phyloP scores from a whole-genome alignment of 2,329 filamentous ascomycete species.

The Pseudogymnoascus sp. region DNA sequence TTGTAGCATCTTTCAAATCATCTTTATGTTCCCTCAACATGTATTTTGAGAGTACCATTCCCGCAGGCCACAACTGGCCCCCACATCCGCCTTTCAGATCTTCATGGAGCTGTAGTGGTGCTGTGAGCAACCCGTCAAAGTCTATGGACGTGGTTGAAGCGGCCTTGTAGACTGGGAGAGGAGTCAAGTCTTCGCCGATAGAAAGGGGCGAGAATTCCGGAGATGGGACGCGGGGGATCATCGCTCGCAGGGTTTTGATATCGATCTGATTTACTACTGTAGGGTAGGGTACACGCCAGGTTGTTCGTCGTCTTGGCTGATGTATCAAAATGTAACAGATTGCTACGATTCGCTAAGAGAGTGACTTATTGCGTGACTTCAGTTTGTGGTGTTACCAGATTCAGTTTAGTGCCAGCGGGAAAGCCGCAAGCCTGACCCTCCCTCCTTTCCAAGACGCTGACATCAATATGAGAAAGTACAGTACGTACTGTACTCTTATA shows the following conservation, averaged over 20 bases:
- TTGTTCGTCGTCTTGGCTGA: slow-evolving; percentile 8
- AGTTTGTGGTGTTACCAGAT: neutral
- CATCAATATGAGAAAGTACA: slow-evolving; percentile 3
- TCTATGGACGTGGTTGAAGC: slow-evolving; percentile 46
- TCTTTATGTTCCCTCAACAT: slow-evolving; percentile 67
- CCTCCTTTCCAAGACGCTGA: slow-evolving; percentile 2
- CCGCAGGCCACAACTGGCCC: slow-evolving; percentile 90
- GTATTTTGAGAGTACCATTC: slow-evolving; percentile 81
- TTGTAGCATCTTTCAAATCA: slow-evolving; percentile 59
- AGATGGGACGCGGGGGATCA: slow-evolving; percentile 25
- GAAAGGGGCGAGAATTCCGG: slow-evolving; percentile 29
- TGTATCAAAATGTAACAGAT: slow-evolving; percentile 8
- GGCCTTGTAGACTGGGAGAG: slow-evolving; percentile 52
- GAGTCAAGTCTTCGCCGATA: slow-evolving; percentile 48
- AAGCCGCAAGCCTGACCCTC: neutral
- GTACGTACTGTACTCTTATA: neutral
- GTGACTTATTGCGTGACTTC: slow-evolving; percentile 5
- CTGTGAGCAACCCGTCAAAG: slow-evolving; percentile 68
- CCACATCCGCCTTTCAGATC: slow-evolving; percentile 85
- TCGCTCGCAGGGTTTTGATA: slow-evolving; percentile 14
- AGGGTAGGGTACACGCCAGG: neutral
- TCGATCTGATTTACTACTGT: neutral
- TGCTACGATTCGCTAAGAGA: slow-evolving; percentile 6
- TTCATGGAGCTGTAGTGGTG: slow-evolving; percentile 71
- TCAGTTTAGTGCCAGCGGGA: neutral